Evolutionary conservation across 805 yeast species (phyloP).

Genomic region (Saturnispora galanensis): DNA sequence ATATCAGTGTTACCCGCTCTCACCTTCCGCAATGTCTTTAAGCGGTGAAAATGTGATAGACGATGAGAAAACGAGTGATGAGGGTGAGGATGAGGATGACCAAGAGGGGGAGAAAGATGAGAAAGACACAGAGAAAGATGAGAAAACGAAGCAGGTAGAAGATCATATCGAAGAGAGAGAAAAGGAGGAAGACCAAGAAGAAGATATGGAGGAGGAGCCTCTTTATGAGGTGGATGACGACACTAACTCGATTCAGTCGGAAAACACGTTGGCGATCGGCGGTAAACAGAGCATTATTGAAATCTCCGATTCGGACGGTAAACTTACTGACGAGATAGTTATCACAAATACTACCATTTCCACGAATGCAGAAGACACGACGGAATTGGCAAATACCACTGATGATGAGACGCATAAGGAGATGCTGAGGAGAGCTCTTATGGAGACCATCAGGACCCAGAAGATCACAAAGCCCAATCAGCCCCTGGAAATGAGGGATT

Average conservation of each 20-base stretch:
- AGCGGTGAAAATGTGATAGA: background rate
- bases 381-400: background rate
- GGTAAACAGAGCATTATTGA: no score
- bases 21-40: background rate
- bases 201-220: no score
- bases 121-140: background rate
- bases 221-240: no score
- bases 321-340: background rate
- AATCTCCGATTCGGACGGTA: no score
- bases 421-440: constrained; percentile 10
- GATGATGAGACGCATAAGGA: constrained; percentile 1
- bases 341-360: constrained; percentile 6
- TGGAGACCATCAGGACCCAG: constrained; percentile 22
- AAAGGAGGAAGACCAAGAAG: no score
- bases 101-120: background rate
- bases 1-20: background rate
- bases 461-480: constrained; percentile 37
- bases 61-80: background rate
- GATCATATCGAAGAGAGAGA: no score
- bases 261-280: no score
- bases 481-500: constrained; percentile 55
- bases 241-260: no score
- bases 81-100: no score
- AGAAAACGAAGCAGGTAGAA: background rate
- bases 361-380: background rate